Percentiles rank a stretch among this genome's conserved stretches.
phyloP scores from a whole-genome alignment of 306 rosid genomes.

The Castanopsis chinensis region DNA sequence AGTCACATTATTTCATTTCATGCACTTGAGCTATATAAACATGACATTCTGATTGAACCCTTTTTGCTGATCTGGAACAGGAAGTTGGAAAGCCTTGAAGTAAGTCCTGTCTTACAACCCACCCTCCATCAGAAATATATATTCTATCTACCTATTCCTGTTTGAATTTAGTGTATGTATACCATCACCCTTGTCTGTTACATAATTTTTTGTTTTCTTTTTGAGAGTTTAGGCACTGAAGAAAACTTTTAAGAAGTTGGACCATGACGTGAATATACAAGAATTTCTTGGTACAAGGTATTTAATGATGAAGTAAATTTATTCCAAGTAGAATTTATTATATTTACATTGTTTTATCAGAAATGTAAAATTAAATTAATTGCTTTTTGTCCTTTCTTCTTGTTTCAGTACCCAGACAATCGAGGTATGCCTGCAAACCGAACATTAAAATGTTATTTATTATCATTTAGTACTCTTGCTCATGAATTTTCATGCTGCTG shows the following conservation, averaged over 20 bases:
- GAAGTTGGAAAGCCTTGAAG: constrained; percentile 87
- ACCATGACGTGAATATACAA: constrained; percentile 75
- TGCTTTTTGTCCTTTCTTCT: not conserved
- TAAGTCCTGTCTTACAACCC: constrained; percentile 38
- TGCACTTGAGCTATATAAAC: not conserved
- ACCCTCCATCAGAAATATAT: not conserved
- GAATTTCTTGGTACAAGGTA: constrained; percentile 74
- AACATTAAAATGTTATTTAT: not conserved
- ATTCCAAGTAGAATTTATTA: not conserved
- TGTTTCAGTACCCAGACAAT: constrained; percentile 71
- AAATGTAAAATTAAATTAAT: constrained; percentile 8
- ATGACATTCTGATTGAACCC: constrained; percentile 14
- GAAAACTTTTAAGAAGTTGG: constrained; percentile 82
- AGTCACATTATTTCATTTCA: not conserved
- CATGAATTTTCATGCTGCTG: not conserved
- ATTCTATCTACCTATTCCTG: not conserved
- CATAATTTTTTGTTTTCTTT: constrained; percentile 22
- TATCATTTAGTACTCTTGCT: not conserved
- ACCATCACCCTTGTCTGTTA: not conserved
- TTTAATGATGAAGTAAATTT: not conserved
- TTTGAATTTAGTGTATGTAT: not conserved
- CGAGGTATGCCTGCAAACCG: constrained; percentile 47
- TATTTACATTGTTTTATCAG: not conserved
- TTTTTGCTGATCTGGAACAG: constrained; percentile 46
- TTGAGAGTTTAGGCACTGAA: constrained; percentile 63